Evolutionary conservation across 192 early-diverging fungal genomes (phyloP).

Genomic region (Linderina pennispora): DNA sequence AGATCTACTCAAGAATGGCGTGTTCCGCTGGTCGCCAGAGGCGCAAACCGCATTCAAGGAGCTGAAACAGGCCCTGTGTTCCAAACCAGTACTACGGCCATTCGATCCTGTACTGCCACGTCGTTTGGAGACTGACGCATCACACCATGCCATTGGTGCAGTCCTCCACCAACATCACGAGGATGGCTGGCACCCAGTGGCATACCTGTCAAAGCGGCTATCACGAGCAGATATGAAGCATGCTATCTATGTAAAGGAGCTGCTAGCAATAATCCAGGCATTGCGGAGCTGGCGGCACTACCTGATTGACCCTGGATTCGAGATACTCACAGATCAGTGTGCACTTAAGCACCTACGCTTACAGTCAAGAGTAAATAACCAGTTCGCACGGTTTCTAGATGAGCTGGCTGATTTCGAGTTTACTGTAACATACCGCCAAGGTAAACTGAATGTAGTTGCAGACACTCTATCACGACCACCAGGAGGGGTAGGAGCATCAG

Average conservation of each 20-base stretch:
- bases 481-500: too few species aligned
- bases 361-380: not conserved
- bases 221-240: not conserved
- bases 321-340: conserved; percentile 4
- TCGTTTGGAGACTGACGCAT: conserved; percentile 7
- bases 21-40: not conserved
- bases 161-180: conserved; percentile 1
- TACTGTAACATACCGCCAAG: not conserved
- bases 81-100: not conserved
- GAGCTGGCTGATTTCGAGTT: too few species aligned
- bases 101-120: conserved; percentile 2
- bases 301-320: not conserved
- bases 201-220: not conserved
- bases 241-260: conserved; percentile 8
- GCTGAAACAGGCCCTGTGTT: conserved; percentile 2
- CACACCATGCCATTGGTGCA: conserved; percentile 1
- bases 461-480: too few species aligned
- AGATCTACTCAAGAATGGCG: conserved; percentile 11
- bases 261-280: too few species aligned
- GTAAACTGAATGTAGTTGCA: conserved; percentile 1
- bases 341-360: not conserved
- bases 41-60: conserved; percentile 1
- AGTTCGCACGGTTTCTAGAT: not conserved
- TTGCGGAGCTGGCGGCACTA: conserved; percentile 1
- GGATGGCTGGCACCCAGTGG: conserved; percentile 8